Evolutionary conservation across 2,329 filamentous ascomycete species (phyloP).

Genomic region (Pleoardoris graminearum): DNA sequence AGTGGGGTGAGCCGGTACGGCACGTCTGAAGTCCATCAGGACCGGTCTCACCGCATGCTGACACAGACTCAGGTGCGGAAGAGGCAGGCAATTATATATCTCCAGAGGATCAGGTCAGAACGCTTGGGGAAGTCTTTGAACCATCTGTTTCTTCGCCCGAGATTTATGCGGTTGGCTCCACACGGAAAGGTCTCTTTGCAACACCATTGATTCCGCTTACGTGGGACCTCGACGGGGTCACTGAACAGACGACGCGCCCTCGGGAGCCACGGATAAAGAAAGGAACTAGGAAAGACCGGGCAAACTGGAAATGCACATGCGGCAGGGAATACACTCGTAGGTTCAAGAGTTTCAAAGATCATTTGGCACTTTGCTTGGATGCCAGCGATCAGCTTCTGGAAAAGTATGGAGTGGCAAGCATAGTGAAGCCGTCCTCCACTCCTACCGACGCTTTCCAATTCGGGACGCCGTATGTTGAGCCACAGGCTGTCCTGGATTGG

Average conservation of each 20-base stretch:
- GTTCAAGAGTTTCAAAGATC: not conserved
- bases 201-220: too few relatives aligned
- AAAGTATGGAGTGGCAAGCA: slow-evolving; percentile 4
- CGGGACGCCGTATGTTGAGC: not conserved
- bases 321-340: not conserved
- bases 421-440: not conserved
- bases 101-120: too few relatives aligned
- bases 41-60: too few relatives aligned
- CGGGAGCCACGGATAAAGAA: not conserved
- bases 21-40: too few relatives aligned
- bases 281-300: not conserved
- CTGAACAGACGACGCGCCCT: not conserved
- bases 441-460: not conserved
- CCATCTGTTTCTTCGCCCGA: too few relatives aligned
- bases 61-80: too few relatives aligned
- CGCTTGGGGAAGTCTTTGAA: too few relatives aligned
- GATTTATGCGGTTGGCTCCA: too few relatives aligned
- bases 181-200: too few relatives aligned
- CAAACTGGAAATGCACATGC: not conserved
- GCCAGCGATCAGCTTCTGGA: not conserved
- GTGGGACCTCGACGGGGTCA: too few relatives aligned
- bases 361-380: not conserved
- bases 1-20: not conserved
- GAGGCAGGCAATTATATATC: too few relatives aligned
- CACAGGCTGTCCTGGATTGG: too few relatives aligned